Percentiles rank a stretch among this genome's conserved stretches.
These are phyloP conservation scores for Fusarium sp. DNA, from an alignment of 2,329 filamentous ascomycete species.

Conservation along the genomic window DNA sequence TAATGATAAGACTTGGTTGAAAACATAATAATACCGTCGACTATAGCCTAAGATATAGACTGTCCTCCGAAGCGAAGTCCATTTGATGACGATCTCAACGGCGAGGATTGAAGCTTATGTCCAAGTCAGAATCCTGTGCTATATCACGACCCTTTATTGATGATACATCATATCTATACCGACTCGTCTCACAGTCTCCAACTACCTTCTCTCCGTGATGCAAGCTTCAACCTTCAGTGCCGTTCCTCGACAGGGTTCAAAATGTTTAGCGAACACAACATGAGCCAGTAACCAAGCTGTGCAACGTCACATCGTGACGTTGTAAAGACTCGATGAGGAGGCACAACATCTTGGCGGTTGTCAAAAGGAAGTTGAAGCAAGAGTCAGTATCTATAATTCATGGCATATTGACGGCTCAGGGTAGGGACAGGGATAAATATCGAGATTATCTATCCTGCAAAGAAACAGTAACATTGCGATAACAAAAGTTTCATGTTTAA, in stretches of 20 bases:
- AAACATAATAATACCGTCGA: neutral
- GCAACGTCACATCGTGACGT: conserved; percentile 18
- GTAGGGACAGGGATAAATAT: neutral
- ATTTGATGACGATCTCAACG: neutral
- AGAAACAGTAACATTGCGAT: conserved; percentile 1
- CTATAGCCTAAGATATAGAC: neutral
- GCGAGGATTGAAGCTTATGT: neutral
- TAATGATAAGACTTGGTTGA: neutral
- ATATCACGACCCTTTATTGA: neutral
- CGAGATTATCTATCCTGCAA: neutral
- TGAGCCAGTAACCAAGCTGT: neutral
- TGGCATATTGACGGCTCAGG: conserved; percentile 2
- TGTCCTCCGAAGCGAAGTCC: neutral
- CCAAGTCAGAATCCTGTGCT: neutral
- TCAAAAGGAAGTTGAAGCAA: neutral
- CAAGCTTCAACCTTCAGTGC: neutral
- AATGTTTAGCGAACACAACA: neutral
- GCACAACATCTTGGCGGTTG: neutral
- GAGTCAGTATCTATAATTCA: neutral
- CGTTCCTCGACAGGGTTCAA: neutral
- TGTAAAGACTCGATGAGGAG: neutral
- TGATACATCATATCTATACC: neutral
- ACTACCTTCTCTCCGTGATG: too few species aligned
- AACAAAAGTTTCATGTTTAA: conserved; percentile 5
- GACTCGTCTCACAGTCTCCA: neutral